A percentile compares a stretch with the other conserved stretches of the same genome.
phyloP scores from a whole-genome alignment of 805 yeast genomes.

The Wickerhamiella kazuoi region DNA sequence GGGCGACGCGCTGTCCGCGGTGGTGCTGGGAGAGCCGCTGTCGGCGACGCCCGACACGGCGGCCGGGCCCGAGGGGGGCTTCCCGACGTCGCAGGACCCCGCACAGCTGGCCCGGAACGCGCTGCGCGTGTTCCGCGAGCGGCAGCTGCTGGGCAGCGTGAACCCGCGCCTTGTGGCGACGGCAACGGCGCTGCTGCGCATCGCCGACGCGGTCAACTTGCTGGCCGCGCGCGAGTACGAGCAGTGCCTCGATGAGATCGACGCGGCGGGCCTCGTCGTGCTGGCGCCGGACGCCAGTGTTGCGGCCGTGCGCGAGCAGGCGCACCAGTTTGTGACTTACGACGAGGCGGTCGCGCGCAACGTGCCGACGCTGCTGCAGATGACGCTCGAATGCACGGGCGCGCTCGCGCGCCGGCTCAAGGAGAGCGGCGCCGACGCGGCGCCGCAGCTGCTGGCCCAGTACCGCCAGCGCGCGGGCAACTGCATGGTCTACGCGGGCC shows the following conservation, averaged over 20 bases:
- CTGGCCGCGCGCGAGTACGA: constrained; percentile 44
- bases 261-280: constrained; percentile 50
- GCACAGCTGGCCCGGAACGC: constrained; percentile 24
- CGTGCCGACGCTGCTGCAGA: constrained; percentile 60
- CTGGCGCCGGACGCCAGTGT: constrained; percentile 28
- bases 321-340: constrained; percentile 46
- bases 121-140: constrained; percentile 28
- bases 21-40: constrained; percentile 44
- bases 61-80: not conserved
- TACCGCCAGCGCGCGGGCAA: constrained; percentile 37
- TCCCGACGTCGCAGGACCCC: constrained; percentile 10
- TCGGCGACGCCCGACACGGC: constrained; percentile 17
- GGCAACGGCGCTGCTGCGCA: constrained; percentile 41
- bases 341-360: constrained; percentile 62
- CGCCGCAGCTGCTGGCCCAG: constrained; percentile 9
- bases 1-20: constrained; percentile 57
- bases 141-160: constrained; percentile 41
- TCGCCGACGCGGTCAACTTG: constrained; percentile 48
- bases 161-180: constrained; percentile 42
- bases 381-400: constrained; percentile 63
- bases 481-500: constrained; percentile 88
- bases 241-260: constrained; percentile 36
- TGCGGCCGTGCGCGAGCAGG: constrained; percentile 41
- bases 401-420: constrained; percentile 28
- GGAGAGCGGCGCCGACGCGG: constrained; percentile 11